Evolutionary conservation across 2,329 filamentous ascomycete genomes (phyloP).

Genomic region (Penicillium sp.): DNA sequence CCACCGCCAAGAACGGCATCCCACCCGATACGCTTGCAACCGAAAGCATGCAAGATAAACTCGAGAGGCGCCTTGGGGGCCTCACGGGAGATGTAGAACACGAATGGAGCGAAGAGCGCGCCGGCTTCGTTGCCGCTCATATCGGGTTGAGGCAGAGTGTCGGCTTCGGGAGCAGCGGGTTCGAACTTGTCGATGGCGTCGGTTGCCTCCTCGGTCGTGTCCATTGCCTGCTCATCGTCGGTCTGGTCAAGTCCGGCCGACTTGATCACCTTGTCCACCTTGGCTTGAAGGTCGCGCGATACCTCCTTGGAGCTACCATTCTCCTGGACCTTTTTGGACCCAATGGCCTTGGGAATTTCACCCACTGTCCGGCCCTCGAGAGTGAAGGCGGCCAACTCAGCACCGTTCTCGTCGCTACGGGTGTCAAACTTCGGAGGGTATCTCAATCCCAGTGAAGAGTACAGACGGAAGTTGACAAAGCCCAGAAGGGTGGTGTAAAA

Average conservation of each 20-base stretch:
- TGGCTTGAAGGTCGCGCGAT: conserved; percentile 64
- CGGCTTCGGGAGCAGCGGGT: conserved; percentile 74
- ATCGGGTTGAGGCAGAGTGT: conserved; percentile 75
- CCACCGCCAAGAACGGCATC: conserved; percentile 85
- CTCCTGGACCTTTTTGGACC: conserved; percentile 50
- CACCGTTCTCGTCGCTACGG: conserved; percentile 79
- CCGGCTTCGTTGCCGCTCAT: conserved; percentile 61
- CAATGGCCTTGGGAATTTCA: conserved; percentile 46
- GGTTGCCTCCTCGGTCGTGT: conserved; percentile 47
- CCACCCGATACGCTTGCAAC: conserved; percentile 95
- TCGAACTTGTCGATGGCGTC: conserved; percentile 87
- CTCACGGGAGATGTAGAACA: conserved; percentile 89
- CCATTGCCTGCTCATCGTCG: conserved; percentile 42
- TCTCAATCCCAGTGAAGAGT: conserved; percentile 83
- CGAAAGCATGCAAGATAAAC: conserved; percentile 88
- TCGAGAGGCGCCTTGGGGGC: conserved; percentile 85
- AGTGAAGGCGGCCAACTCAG: conserved; percentile 84
- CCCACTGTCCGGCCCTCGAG: conserved; percentile 67
- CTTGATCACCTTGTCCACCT: conserved; percentile 55
- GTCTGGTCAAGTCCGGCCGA: conserved; percentile 39
- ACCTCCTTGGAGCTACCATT: conserved; percentile 54
- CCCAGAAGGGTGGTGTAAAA: conserved; percentile 96
- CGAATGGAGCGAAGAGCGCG: conserved; percentile 80
- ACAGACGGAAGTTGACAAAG: conserved; percentile 93
- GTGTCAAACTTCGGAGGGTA: conserved; percentile 94